Percentiles rank a stretch among this genome's conserved stretches.
phyloP scores from a whole-genome alignment of 176 grass and related monocot genomes.

The Olyra latifolia region DNA sequence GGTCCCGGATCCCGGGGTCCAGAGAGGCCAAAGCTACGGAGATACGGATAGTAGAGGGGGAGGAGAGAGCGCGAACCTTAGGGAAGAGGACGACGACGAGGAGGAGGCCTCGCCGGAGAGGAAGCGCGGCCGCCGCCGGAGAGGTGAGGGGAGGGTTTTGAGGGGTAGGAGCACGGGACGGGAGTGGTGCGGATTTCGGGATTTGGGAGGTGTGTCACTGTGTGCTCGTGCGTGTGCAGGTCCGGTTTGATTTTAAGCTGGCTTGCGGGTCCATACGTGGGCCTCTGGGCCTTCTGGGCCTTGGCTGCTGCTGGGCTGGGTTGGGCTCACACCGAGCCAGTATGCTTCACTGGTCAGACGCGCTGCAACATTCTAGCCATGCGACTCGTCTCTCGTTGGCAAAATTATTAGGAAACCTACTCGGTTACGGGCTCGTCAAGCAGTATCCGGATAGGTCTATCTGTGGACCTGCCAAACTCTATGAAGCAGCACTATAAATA shows the following conservation, averaged over 20 bases:
- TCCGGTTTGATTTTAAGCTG: constrained; percentile 12
- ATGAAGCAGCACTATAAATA: too few relatives aligned
- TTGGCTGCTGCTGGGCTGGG: neutral
- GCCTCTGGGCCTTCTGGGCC: neutral
- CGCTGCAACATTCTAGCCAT: too few relatives aligned
- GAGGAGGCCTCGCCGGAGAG: constrained; percentile 27
- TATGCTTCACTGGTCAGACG: too few relatives aligned
- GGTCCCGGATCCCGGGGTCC: neutral
- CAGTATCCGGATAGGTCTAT: too few relatives aligned
- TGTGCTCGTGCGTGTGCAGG: constrained; percentile 17
- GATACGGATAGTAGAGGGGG: neutral
- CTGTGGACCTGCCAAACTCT: too few relatives aligned
- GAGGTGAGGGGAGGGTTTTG: constrained; percentile 42
- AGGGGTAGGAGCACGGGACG: constrained; percentile 26
- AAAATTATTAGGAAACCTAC: too few relatives aligned
- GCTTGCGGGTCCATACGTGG: too few relatives aligned
- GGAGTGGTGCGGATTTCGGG: constrained; percentile 1
- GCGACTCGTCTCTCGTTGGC: too few relatives aligned
- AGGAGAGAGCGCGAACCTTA: neutral
- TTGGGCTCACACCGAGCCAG: neutral
- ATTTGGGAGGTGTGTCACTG: neutral
- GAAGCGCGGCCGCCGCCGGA: constrained; percentile 14
- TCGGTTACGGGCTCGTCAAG: too few relatives aligned
- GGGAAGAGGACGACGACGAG: neutral
- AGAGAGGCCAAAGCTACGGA: neutral